Base-by-base conservation (phyloP, 2,329 filamentous ascomycete genomes). In the Pezicula carpinea region DNA sequence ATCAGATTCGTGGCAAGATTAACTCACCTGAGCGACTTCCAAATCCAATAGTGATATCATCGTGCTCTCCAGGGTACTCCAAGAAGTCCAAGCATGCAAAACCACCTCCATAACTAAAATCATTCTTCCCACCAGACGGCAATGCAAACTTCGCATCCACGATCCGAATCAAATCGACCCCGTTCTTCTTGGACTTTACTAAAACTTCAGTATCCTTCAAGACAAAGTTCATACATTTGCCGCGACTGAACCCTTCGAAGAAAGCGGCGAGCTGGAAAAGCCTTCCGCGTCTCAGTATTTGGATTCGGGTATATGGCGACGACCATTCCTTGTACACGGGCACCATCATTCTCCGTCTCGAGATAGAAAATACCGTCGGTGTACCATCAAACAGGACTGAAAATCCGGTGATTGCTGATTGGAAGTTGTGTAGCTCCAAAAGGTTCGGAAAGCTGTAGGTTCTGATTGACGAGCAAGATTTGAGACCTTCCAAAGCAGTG, bases 251-350 rank as follows among this genome's bases (percentile, higher is more conserved):
- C 48, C 89, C 86, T 54, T 89, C 83, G 64, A 95, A 92, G 69
- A 93, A 95, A 4, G 83, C 89, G 15, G 92, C 70, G 22, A 95
- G 71, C 64, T 95, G 88, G 18, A 85, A 67, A 15, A 85, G 78
- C 58, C 81, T 85, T 51, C 88, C 85, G 52, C 86, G 82, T 54
- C 80, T 75, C 34, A 95, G 80, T 33, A 95, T 75, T 62, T 95
- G 89, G 10, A 95, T 74, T 33, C 89, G 82, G 11, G 87, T 87
- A 36, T 76, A 76, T 18, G 75, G 80, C 2, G 89, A 85, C 60
- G 92, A 87, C 87, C 88, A 92, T 65, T 91, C 91, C 69, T 95
- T 95, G 69, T 92, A 86, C 53, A 95, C 90, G 0, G 88, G 87
- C 14, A 95, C 87, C 18, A 95, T 87, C 83, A 90, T 91, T 55